Evolutionary conservation across 257 asterid genomes (phyloP), one percentile per base, ranked within the genome.

Genomic region (Rehmannia glutinosa): DNA sequence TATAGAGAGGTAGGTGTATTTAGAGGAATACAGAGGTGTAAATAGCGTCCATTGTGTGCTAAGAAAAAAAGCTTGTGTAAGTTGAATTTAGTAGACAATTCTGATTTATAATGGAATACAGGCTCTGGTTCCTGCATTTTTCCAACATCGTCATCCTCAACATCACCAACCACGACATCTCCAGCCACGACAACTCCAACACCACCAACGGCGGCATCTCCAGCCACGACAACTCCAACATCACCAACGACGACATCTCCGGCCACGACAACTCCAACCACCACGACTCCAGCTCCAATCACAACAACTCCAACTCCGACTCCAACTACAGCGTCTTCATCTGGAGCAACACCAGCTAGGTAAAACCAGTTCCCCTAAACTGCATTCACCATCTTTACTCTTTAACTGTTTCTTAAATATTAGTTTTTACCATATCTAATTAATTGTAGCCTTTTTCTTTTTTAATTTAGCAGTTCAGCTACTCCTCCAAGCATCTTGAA

Each of bases 51-150:
- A n/a, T n/a, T n/a, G n/a, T n/a, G n/a, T n/a, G n/a, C n/a, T n/a
- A n/a, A n/a, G n/a, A n/a, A n/a, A n/a, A n/a, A n/a, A n/a, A n/a
- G n/a, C n/a, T 17, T 20, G 27, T 47, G 52, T 17, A 8, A 15
- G 4, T 12, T 4, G 12, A 46, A n/a, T 13, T 12, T 8, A 25
- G 46, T 35, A 32, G 33, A 19, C 39, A 9, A 56, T 41, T 39
- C 69, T 53, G 23, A 16, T 58, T 52, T 51, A 23, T 39, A 30
- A 25, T 38, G 12, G 1, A 2, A 7, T 62, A 4, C 81, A 92
- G 98, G 97, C 68, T 52, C 80, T 28, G 95, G 89, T 46, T 81
- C 96, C 24, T 92, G 98, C 75, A 35, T 68, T 62, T 89, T 27
- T 47, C 59, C 89, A 6, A 5, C 84, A 39, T 62, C 60, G 12